phyloP scores from a whole-genome alignment of 495 filamentous ascomycete species.

The Aspergillus heteromorphus region DNA sequence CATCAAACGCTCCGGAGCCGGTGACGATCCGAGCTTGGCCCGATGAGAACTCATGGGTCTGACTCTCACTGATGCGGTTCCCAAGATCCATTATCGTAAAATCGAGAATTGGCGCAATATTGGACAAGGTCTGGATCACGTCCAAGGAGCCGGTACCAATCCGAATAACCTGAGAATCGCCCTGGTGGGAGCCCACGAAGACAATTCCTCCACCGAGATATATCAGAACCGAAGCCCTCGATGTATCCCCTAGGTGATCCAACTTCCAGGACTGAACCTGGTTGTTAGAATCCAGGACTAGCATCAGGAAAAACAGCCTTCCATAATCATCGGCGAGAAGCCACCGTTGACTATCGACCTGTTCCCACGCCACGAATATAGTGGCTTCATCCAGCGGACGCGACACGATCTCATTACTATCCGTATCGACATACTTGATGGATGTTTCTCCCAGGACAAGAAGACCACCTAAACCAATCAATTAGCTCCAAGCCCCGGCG shows the following conservation, averaged over 20 bases:
- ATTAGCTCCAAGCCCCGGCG: constrained; percentile 4
- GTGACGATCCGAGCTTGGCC: constrained; percentile 93
- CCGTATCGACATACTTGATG: constrained; percentile 75
- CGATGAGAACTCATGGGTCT: constrained; percentile 84
- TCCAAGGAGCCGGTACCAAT: constrained; percentile 53
- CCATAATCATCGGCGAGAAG: constrained; percentile 89
- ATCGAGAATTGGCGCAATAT: constrained; percentile 87
- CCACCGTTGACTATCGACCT: constrained; percentile 73
- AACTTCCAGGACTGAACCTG: constrained; percentile 65
- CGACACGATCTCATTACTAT: constrained; percentile 55
- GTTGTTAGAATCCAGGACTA: constrained; percentile 56
- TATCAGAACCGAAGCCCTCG: constrained; percentile 69
- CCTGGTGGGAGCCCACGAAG: constrained; percentile 88
- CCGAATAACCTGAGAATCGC: constrained; percentile 79
- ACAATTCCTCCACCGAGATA: constrained; percentile 70
- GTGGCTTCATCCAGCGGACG: constrained; percentile 63
- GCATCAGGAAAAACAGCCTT: constrained; percentile 69
- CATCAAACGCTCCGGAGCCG: constrained; percentile 79
- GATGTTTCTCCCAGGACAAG: constrained; percentile 81
- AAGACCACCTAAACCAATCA: constrained; percentile 52
- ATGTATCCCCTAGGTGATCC: constrained; percentile 61
- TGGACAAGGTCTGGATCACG: constrained; percentile 71
- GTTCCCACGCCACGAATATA: constrained; percentile 84
- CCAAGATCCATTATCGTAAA: constrained; percentile 95
- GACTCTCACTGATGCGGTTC: constrained; percentile 67